These are phyloP conservation scores for Fusarium coicis DNA, from an alignment of 2,329 filamentous ascomycete genomes.

Conservation along the genomic window DNA sequence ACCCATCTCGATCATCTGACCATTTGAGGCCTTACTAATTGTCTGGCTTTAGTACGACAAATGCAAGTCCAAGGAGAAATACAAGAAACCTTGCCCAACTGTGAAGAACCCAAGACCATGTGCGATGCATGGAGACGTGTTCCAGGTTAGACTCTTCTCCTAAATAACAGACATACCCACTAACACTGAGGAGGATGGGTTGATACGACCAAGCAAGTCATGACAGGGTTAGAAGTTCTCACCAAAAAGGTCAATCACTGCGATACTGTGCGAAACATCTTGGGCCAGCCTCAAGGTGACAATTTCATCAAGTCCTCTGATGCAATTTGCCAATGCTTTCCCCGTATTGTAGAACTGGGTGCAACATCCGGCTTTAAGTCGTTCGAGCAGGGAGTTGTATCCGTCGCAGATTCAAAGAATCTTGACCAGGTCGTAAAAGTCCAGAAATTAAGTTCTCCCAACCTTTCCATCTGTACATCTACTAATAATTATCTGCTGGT, in stretches of 20 bases:
- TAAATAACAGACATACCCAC: rapidly evolving
- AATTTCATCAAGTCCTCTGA: background rate
- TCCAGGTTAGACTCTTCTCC: background rate
- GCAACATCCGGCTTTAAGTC: background rate
- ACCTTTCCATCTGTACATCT: no score
- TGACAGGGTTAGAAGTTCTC: background rate
- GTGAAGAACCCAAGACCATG: rapidly evolving
- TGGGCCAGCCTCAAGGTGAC: background rate
- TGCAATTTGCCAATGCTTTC: background rate
- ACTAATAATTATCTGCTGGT: rapidly evolving
- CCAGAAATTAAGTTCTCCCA: background rate
- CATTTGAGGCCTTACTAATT: background rate
- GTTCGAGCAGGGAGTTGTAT: background rate
- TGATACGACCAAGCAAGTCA: background rate
- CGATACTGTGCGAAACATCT: background rate
- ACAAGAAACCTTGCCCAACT: background rate
- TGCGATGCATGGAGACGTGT: background rate
- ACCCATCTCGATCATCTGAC: rapidly evolving
- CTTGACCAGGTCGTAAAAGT: background rate
- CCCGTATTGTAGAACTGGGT: background rate
- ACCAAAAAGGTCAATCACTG: background rate
- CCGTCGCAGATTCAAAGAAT: background rate
- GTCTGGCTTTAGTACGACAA: background rate
- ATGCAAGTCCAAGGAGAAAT: background rate
- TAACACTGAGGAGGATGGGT: background rate